Evolutionary conservation across 768 basidiomycete genomes (phyloP).

Genomic region (Boletus coccyginus): DNA sequence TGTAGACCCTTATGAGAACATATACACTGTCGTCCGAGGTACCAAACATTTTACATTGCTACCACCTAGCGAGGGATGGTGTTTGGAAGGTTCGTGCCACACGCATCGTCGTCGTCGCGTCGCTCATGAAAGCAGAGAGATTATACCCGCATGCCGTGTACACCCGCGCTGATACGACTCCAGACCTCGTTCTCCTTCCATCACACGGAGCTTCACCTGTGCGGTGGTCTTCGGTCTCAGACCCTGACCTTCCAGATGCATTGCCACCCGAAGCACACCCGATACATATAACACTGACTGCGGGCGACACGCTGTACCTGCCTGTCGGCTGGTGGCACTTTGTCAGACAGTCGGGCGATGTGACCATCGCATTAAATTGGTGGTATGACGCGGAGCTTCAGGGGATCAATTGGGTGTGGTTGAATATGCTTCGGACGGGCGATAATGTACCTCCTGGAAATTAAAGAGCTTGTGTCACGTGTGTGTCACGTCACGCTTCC

Average conservation of each 20-base stretch:
- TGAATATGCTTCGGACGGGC: conserved; percentile 56
- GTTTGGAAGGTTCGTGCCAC: conserved; percentile 61
- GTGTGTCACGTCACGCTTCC: conserved; percentile 18
- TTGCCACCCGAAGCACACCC: conserved; percentile 58
- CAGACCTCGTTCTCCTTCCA: conserved; percentile 30
- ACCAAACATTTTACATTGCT: conserved; percentile 82
- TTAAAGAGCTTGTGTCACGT: conserved; percentile 21
- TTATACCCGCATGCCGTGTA: conserved; percentile 69
- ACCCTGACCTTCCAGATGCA: conserved; percentile 49
- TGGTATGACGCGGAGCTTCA: conserved; percentile 84
- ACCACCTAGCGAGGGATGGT: conserved; percentile 88
- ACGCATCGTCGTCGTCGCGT: not conserved
- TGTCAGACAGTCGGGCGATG: conserved; percentile 65
- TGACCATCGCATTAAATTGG: conserved; percentile 78
- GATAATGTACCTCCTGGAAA: conserved; percentile 30
- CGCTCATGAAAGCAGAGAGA: conserved; percentile 42
- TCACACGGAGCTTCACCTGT: conserved; percentile 42
- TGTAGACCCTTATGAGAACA: conserved; percentile 88
- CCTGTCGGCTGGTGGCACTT: conserved; percentile 97
- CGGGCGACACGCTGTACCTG: conserved; percentile 82
- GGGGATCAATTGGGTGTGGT: conserved; percentile 67
- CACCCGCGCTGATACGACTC: conserved; percentile 32
- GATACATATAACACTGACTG: conserved; percentile 58
- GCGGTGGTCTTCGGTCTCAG: conserved; percentile 78
- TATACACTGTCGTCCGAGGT: conserved; percentile 85